A percentile compares a stretch with the other conserved stretches of the same genome.
phyloP scores from a whole-genome alignment of 2,329 filamentous ascomycete genomes.

The Penicillium freii region DNA sequence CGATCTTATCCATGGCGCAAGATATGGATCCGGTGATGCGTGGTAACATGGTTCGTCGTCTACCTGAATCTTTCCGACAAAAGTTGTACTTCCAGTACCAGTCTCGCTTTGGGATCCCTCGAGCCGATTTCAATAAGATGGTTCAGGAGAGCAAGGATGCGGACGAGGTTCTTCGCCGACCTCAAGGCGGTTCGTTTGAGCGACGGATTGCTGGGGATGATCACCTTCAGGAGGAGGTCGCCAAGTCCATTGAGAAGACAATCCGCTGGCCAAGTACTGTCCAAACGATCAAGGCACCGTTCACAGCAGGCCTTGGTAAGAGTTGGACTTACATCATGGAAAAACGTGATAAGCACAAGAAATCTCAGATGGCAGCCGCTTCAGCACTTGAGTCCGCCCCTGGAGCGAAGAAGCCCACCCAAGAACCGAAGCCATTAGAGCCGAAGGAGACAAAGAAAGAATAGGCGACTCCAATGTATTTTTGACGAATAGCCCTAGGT shows the following conservation, averaged over 20 bases:
- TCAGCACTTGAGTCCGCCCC: constrained; percentile 13
- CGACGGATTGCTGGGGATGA: constrained; percentile 73
- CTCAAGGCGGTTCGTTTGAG: constrained; percentile 82
- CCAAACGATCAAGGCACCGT: constrained; percentile 78
- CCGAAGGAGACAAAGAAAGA: constrained; percentile 17
- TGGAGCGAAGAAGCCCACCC: not conserved
- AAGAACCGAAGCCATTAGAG: not conserved
- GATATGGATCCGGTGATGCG: constrained; percentile 90
- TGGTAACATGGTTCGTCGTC: constrained; percentile 91
- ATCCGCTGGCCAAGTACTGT: constrained; percentile 88
- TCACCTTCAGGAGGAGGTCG: constrained; percentile 67
- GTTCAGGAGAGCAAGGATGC: constrained; percentile 72
- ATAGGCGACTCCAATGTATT: not conserved
- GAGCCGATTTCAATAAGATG: constrained; percentile 79
- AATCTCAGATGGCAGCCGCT: constrained; percentile 34
- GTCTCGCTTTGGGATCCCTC: constrained; percentile 81
- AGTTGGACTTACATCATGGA: constrained; percentile 76
- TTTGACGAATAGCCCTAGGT: constrained; percentile 1
- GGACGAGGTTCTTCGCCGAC: constrained; percentile 63
- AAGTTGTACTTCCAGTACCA: constrained; percentile 95
- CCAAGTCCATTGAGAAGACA: constrained; percentile 77
- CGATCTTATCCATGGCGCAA: constrained; percentile 70
- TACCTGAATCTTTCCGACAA: constrained; percentile 81
- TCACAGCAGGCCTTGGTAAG: constrained; percentile 72
- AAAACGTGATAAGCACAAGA: constrained; percentile 67